Evolutionary conservation across 306 rosid species (phyloP), one percentile per base, ranked within the genome.

Genomic region (Sophora flavescens): DNA sequence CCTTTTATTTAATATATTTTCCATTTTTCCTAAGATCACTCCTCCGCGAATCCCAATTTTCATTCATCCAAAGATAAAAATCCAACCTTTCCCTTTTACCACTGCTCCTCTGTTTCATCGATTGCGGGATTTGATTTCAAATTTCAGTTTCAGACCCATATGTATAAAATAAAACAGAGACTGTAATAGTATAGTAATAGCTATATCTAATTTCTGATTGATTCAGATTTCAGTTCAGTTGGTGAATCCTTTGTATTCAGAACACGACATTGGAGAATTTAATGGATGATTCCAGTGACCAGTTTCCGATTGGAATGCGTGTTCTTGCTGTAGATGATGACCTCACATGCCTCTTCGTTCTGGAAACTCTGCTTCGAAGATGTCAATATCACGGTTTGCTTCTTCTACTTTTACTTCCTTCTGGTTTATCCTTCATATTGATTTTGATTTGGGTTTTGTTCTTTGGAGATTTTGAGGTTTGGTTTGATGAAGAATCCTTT

Each of bases 251-350:
- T 28, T 57, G 41, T 63, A 38, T 32, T 33, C 64, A 61, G 68
- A 83, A 84, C 58, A 91, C 88, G 96, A 87, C 84, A 15, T 78
- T 87, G 9, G 93, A 88, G 72, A 76, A 69, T 13, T 65, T 61
- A 66, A 68, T 52, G 64, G 91, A 82, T 11, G 97, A 90, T 65
- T 82, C 89, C 53, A 66, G 78, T 66, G 91, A 86, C 38, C 86
- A 85, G 35, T 96, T 96, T 72, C 99, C 99, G 11, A 54, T 84
- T 36, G 99, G 99, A 80, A 89, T 96, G 99, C 96, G 99, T 72
- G 96, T 96, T 26, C 98, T 96, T 22, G 97, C 97, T 7, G 99
- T 96, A 16, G 99, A 96, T 15, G 99, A 96, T 54, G 96, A 96
- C 65, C 91, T 92, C 65, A 92, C 93, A 30, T 92, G 98, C 63